These are phyloP conservation scores for Clausena lansium DNA, from an alignment of 345 rosid genomes.

Conservation along the genomic window DNA sequence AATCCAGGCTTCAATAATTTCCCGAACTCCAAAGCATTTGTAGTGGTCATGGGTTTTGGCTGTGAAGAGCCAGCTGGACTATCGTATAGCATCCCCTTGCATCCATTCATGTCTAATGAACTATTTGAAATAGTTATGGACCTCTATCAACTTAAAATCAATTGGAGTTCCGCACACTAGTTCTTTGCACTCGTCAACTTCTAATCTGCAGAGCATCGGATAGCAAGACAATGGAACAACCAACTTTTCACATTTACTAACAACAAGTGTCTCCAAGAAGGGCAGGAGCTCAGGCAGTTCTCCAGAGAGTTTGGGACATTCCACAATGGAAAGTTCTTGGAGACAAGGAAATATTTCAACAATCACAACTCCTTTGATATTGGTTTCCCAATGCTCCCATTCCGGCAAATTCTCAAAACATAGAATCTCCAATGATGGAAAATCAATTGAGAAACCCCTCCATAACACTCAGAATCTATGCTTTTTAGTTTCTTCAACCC, in stretches of 20 bases:
- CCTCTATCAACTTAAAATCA: neutral
- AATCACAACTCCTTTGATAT: neutral
- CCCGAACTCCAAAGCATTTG: neutral
- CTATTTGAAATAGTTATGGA: no score
- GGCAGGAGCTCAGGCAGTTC: neutral
- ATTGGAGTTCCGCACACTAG: neutral
- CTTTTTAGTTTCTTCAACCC: neutral
- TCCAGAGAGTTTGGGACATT: neutral
- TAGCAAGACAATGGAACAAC: neutral
- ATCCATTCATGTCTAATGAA: no score
- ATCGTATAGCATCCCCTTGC: no score
- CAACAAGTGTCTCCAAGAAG: neutral
- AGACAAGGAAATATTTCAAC: neutral
- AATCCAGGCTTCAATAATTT: neutral
- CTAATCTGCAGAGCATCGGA: neutral
- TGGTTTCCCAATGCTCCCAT: neutral
- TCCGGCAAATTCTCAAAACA: neutral
- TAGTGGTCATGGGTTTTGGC: no score
- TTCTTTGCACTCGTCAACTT: neutral
- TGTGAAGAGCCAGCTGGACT: no score
- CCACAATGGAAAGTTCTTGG: neutral
- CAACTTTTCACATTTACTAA: neutral
- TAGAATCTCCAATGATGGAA: neutral
- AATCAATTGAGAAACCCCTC: neutral
- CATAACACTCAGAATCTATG: neutral